Percentiles rank a stretch among this genome's conserved stretches.
phyloP scores from a whole-genome alignment of 352 stramenopile genomes.

The Pythium rhizo-oryzae region DNA sequence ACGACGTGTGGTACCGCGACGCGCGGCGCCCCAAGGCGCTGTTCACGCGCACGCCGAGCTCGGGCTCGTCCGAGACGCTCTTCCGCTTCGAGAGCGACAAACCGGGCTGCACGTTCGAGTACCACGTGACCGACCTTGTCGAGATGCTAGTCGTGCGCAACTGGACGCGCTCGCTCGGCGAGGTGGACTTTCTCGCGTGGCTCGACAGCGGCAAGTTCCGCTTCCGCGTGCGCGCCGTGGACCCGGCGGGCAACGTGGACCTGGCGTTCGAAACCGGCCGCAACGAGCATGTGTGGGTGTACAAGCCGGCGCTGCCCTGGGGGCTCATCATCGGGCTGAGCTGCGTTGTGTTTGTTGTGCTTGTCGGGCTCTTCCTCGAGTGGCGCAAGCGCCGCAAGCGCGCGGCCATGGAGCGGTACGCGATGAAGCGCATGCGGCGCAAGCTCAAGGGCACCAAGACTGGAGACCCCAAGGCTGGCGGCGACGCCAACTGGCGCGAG shows the following conservation, averaged over 20 bases:
- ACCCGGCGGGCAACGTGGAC: slow-evolving; percentile 94
- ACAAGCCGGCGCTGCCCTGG: slow-evolving; percentile 91
- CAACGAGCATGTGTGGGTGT: slow-evolving; percentile 94
- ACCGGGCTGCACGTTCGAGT: slow-evolving; percentile 91
- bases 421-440: slow-evolving; percentile 93
- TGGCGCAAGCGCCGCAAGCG: slow-evolving; percentile 92
- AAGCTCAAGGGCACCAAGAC: slow-evolving; percentile 91
- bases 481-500: slow-evolving; percentile 75
- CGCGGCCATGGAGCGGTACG: slow-evolving; percentile 92
- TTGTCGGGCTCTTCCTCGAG: slow-evolving; percentile 88
- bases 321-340: slow-evolving; percentile 83
- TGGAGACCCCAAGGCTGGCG: slow-evolving; percentile 17
- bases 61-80: slow-evolving; percentile 59
- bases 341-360: slow-evolving; percentile 69
- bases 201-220: slow-evolving; percentile 88
- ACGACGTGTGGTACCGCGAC: slow-evolving; percentile 90
- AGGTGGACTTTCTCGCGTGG: slow-evolving; percentile 52
- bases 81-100: slow-evolving; percentile 93
- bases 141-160: slow-evolving; percentile 85
- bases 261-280: slow-evolving; percentile 67
- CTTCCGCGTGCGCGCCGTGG: slow-evolving; percentile 88
- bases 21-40: slow-evolving; percentile 48
- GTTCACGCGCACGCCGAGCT: slow-evolving; percentile 53
- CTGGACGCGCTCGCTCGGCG: slow-evolving; percentile 57
- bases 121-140: slow-evolving; percentile 88